These are phyloP conservation scores for Myriangium duriaei DNA, from an alignment of 2,329 filamentous ascomycete species.

Conservation along the genomic window DNA sequence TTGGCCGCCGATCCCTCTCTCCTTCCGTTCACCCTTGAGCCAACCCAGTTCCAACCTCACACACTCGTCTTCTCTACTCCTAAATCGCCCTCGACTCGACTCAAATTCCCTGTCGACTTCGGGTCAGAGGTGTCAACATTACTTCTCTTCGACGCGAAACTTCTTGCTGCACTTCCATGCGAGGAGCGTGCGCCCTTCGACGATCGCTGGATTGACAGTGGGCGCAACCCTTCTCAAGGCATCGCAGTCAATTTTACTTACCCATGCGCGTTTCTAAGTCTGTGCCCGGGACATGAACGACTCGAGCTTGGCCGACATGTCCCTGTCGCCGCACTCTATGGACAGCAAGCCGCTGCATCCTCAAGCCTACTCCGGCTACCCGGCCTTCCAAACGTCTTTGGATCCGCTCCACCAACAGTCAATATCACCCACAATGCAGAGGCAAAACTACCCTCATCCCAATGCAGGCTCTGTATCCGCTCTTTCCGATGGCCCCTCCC, in stretches of 20 bases:
- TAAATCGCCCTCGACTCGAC: too few relatives aligned
- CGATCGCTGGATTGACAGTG: background rate
- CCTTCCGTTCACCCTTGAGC: background rate
- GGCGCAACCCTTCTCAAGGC: too few relatives aligned
- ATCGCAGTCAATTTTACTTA: too few relatives aligned
- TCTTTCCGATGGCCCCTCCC: conserved; percentile 17
- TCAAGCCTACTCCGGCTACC: background rate
- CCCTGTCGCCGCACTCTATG: background rate
- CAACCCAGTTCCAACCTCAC: background rate
- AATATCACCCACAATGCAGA: conserved; percentile 3
- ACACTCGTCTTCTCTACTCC: too few relatives aligned
- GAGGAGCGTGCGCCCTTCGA: background rate
- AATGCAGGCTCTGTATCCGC: conserved; percentile 10
- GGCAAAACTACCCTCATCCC: conserved; percentile 1
- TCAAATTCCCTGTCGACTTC: too few relatives aligned
- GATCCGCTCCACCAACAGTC: background rate
- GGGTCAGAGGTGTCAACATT: too few relatives aligned
- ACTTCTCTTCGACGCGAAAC: background rate
- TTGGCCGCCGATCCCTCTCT: background rate
- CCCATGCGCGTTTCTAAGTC: too few relatives aligned
- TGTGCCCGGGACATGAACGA: background rate
- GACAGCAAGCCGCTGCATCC: conserved; percentile 1
- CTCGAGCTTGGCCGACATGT: background rate
- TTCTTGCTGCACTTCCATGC: background rate
- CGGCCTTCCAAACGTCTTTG: conserved; percentile 1